Evolutionary conservation across 1,139 yeast genomes (phyloP).

Genomic region (Yamadazyma dendronema): DNA sequence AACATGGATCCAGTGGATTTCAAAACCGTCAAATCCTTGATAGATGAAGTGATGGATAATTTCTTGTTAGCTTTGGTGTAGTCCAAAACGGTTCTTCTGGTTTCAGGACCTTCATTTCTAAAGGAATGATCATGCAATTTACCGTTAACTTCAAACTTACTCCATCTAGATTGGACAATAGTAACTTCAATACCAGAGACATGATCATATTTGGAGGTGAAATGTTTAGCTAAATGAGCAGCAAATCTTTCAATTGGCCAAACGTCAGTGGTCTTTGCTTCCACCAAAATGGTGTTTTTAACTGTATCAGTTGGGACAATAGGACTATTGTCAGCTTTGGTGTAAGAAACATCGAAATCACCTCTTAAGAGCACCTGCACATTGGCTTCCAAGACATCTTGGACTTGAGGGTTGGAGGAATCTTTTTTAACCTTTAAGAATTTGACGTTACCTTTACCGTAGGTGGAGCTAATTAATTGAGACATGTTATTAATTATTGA

Average conservation of each 20-base stretch:
- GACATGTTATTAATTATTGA: slow-evolving; percentile 10
- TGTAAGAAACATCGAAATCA: slow-evolving; percentile 73
- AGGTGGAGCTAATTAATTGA: slow-evolving; percentile 50
- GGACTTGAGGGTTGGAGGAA: slow-evolving; percentile 63
- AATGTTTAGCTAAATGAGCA: slow-evolving; percentile 79
- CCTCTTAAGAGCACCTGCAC: slow-evolving; percentile 76
- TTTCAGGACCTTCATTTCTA: slow-evolving; percentile 79
- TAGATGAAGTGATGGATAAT: slow-evolving; percentile 62
- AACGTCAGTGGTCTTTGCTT: slow-evolving; percentile 76
- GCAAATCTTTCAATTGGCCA: slow-evolving; percentile 94
- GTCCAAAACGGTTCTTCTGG: slow-evolving; percentile 58
- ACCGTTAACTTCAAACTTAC: slow-evolving; percentile 72
- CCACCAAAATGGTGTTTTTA: slow-evolving; percentile 79
- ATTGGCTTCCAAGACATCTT: slow-evolving; percentile 82
- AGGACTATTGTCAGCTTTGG: slow-evolving; percentile 82
- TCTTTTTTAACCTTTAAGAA: slow-evolving; percentile 84
- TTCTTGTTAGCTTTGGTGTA: slow-evolving; percentile 48
- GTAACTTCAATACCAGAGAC: slow-evolving; percentile 68
- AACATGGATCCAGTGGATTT: slow-evolving; percentile 95
- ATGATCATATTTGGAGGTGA: slow-evolving; percentile 70
- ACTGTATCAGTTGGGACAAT: slow-evolving; percentile 94
- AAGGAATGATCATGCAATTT: slow-evolving; percentile 80
- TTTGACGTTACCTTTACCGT: slow-evolving; percentile 91
- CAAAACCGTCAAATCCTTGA: slow-evolving; percentile 81
- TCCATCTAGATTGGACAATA: slow-evolving; percentile 75